Conservation (phyloP, 78 protist genomes). For the Anaeramoeba ignava region DNA sequence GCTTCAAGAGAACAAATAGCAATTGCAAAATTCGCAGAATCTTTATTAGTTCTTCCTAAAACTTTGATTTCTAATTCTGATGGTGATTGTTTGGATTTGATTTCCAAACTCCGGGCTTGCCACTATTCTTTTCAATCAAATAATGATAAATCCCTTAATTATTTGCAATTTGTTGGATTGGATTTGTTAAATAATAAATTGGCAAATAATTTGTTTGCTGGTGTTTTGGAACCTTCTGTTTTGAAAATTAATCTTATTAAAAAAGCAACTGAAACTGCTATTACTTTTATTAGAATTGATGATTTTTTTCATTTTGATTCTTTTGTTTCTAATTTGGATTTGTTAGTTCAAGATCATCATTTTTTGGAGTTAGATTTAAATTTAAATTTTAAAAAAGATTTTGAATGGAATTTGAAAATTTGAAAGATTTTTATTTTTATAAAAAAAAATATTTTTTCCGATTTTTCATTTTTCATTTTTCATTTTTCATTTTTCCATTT, state of each 20-base stretch:
- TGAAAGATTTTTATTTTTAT: too few relatives aligned
- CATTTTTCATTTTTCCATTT: too few relatives aligned
- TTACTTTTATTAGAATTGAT: conserved; percentile 29
- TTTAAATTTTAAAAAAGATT: too few relatives aligned
- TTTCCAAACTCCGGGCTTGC: conserved; percentile 78
- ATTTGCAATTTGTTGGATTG: conserved; percentile 19
- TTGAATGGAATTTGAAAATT: too few relatives aligned
- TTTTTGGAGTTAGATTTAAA: too few relatives aligned
- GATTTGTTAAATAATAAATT: conserved; percentile 22
- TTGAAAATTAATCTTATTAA: conserved; percentile 79
- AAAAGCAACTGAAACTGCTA: conserved; percentile 98
- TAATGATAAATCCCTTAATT: conserved; percentile 23
- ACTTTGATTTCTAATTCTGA: conserved; percentile 91
- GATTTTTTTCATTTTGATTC: not conserved
- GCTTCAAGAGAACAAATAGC: conserved; percentile 91
- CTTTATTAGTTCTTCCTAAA: conserved; percentile 95
- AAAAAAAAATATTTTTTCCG: too few relatives aligned
- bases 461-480: too few relatives aligned
- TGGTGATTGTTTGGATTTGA: conserved; percentile 90
- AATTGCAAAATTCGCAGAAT: conserved; percentile 88
- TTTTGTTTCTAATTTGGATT: too few relatives aligned
- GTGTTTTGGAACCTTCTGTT: conserved; percentile 96
- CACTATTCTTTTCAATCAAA: conserved; percentile 80
- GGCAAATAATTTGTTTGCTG: conserved; percentile 73
- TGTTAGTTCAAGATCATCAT: too few relatives aligned